Percentiles rank a stretch among this genome's conserved stretches.
phyloP scores from a whole-genome alignment of 2,329 filamentous ascomycete species.

The Emmonsiellopsis sp. region DNA sequence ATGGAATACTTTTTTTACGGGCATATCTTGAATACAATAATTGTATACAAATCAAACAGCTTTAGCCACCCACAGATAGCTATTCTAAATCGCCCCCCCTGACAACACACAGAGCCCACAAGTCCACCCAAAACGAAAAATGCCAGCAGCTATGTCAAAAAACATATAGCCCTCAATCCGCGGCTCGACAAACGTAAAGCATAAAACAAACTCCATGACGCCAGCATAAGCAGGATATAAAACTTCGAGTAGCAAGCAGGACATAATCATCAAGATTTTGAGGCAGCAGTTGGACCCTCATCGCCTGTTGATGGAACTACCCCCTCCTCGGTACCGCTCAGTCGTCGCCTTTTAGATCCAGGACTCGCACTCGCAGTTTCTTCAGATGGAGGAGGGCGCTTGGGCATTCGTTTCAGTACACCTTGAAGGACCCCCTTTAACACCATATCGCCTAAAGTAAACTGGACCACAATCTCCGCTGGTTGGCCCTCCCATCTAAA shows the following conservation, averaged over 20 bases:
- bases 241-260: neutral
- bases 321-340: neutral
- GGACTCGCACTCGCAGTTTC: neutral
- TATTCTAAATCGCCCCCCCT: no score
- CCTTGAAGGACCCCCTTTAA: conserved; percentile 8
- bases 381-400: neutral
- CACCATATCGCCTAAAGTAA: conserved; percentile 9
- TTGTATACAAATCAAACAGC: no score
- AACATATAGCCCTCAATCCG: no score
- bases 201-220: neutral
- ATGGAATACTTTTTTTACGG: no score
- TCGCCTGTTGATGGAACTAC: neutral
- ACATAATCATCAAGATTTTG: neutral
- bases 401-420: conserved; percentile 4
- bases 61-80: no score
- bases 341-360: neutral
- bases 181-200: neutral
- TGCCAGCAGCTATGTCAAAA: no score
- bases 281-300: neutral
- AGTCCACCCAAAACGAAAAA: no score
- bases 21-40: no score
- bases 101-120: no score
- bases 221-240: neutral
- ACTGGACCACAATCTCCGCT: conserved; percentile 7
- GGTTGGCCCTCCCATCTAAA: conserved; percentile 7